phyloP scores from a whole-genome alignment of 2,329 filamentous ascomycete species.

The Thielaviopsis cerberus region DNA sequence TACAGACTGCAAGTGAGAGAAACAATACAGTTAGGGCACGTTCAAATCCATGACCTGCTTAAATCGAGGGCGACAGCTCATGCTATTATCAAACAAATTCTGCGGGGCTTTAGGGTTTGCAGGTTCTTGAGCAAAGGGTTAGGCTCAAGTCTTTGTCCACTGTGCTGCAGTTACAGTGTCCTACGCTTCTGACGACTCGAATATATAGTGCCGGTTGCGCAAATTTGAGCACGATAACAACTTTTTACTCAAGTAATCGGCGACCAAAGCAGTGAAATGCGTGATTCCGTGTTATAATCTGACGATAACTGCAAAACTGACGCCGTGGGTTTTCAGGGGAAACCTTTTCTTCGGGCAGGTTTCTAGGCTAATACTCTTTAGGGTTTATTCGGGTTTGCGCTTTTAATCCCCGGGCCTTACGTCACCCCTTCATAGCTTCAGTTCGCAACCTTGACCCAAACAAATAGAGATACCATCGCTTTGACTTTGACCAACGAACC shows the following conservation, averaged over 20 bases:
- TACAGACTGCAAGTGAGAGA: too few species aligned
- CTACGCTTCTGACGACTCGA: too few species aligned
- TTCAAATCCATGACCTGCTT: not conserved
- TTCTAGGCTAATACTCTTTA: too few species aligned
- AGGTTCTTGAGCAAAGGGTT: not conserved
- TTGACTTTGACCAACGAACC: not conserved
- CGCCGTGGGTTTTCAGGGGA: too few species aligned
- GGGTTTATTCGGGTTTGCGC: too few species aligned
- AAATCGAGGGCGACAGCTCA: not conserved
- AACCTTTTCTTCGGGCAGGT: too few species aligned
- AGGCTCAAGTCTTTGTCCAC: too few species aligned
- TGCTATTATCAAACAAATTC: not conserved
- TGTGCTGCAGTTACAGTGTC: not conserved
- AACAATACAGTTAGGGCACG: too few species aligned
- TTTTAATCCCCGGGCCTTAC: not conserved
- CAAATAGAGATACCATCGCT: not conserved
- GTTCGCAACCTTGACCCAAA: not conserved
- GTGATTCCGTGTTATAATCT: too few species aligned
- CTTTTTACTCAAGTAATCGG: too few species aligned
- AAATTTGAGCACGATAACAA: constrained; percentile 8
- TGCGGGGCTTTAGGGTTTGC: not conserved
- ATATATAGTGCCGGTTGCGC: not conserved
- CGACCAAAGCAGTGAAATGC: too few species aligned
- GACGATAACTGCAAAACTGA: too few species aligned
- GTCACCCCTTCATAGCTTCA: not conserved